Conservation (phyloP, 2,329 filamentous ascomycete species). For the Aspergillus vadensis region DNA sequence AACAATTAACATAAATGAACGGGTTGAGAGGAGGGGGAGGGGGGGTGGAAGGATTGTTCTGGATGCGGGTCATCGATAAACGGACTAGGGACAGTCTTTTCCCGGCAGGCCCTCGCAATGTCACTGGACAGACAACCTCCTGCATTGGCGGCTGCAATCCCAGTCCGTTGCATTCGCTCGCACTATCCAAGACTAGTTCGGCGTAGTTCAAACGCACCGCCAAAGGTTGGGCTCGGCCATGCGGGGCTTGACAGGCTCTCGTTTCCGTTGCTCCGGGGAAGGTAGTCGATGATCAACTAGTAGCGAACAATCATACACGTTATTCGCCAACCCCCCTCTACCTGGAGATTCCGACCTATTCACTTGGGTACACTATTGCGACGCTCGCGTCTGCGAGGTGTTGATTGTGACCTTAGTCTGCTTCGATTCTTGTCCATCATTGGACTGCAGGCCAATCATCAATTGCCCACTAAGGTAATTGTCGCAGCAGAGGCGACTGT, state of each 20-base stretch:
- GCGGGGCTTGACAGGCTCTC: slow-evolving; percentile 31
- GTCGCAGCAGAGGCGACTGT: not conserved
- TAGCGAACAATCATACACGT: not conserved
- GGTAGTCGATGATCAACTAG: slow-evolving; percentile 3
- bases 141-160: slow-evolving; percentile 8
- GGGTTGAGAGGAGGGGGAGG: not conserved
- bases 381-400: too few relatives aligned
- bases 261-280: slow-evolving; percentile 42
- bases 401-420: not conserved
- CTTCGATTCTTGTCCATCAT: not conserved
- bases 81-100: slow-evolving; percentile 7
- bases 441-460: too few relatives aligned
- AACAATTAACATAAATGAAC: too few relatives aligned
- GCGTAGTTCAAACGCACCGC: slow-evolving; percentile 16
- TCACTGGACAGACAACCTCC: not conserved
- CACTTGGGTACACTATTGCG: too few relatives aligned
- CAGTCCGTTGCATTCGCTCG: not conserved
- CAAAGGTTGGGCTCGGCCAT: slow-evolving; percentile 33
- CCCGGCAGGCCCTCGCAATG: not conserved
- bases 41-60: not conserved
- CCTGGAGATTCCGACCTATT: too few relatives aligned
- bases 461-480: not conserved
- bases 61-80: not conserved
- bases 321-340: too few relatives aligned
- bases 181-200: not conserved